A percentile compares a stretch with the other conserved stretches of the same genome.
Evolutionary conservation across 140 eudicot genomes (phyloP).

Genomic region (Cichorium intybus): DNA sequence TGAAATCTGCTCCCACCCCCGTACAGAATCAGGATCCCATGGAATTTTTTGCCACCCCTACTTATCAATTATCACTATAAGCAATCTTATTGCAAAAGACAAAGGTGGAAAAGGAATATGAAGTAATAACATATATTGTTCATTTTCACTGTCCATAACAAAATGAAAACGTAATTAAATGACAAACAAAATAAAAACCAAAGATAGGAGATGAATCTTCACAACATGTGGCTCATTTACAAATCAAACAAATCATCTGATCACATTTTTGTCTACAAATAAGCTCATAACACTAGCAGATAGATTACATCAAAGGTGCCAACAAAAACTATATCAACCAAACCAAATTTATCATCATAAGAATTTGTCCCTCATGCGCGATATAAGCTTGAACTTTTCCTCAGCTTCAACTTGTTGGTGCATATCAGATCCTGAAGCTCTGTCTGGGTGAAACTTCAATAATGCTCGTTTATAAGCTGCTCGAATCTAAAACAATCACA

Average conservation of each 20-base stretch:
- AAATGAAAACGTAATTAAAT: neutral
- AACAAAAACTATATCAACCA: neutral
- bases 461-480: constrained; percentile 79
- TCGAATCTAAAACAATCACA: constrained; percentile 52
- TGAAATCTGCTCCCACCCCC: too few relatives aligned
- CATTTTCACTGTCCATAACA: too few relatives aligned
- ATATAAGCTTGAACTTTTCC: constrained; percentile 77
- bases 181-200: neutral
- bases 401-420: constrained; percentile 67
- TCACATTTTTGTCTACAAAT: neutral
- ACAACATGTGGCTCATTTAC: neutral
- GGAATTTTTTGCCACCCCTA: too few relatives aligned
- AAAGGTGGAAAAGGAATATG: too few relatives aligned
- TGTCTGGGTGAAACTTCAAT: constrained; percentile 77
- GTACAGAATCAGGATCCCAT: too few relatives aligned
- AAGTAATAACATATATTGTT: neutral
- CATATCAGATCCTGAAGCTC: constrained; percentile 53
- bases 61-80: too few relatives aligned
- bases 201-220: neutral
- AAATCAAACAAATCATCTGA: neutral
- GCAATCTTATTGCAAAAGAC: too few relatives aligned
- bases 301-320: neutral
- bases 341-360: neutral
- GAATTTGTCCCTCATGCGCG: constrained; percentile 65
- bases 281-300: neutral